Base-by-base conservation (phyloP, 331 rosid species). In the Ulmus americana region DNA sequence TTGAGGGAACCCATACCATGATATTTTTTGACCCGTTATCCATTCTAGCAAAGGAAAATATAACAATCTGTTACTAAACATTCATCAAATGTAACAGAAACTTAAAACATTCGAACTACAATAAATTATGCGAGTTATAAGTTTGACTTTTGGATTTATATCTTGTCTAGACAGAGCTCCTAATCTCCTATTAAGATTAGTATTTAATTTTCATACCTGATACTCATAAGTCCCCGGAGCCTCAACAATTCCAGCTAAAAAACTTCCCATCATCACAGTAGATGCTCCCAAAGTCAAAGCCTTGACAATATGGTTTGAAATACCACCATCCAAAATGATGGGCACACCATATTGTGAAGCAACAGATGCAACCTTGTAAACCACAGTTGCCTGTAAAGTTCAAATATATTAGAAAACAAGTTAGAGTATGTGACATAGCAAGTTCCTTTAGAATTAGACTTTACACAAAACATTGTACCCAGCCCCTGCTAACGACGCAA, bases 321-420 rank as follows among this genome's bases (percentile, higher is more conserved):
- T 92, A 42, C 98, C 98, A 48, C 98, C 95, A 71, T 92, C 97
- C 55, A 96, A 95, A 79, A 92, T 88, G 20, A 92, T 81, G 47
- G 97, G 97, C 76, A 92, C 86, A 8, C 84, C 84, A 22, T 81
- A 78, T 70, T 82, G 88, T 61, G 91, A 79, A 63, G 97, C 97
- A 66, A 82, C 72, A 38, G 82, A 83, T 2, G 91, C 82, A 52
- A 92, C 98, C 95, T 92, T 92, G 86, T 85, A 92, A 45, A 86
- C 96, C 8, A 96, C 96, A 35, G 96, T 86, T 62, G 94, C 97
- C 96, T 92, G 98, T n/a, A n/a, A n/a, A n/a, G n/a, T n/a, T n/a
- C n/a, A n/a, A n/a, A n/a, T n/a, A n/a, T n/a, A n/a, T n/a, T n/a
- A n/a, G n/a, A n/a, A n/a, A n/a, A n/a, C n/a, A n/a, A n/a, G n/a